phyloP scores from a whole-genome alignment of 2,329 filamentous ascomycete species.

The Colletotrichum truncatum region DNA sequence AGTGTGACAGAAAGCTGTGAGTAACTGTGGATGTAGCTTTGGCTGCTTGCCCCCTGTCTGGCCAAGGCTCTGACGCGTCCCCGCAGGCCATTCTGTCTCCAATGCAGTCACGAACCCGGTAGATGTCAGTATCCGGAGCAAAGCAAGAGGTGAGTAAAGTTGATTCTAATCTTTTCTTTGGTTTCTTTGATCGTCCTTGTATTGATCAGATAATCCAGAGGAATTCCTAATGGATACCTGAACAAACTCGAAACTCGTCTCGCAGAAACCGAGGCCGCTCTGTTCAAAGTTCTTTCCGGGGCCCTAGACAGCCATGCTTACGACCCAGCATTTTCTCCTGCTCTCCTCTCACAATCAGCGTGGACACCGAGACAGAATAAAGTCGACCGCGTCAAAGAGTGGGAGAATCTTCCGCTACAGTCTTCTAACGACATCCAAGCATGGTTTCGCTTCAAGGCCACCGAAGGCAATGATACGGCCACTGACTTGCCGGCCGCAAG shows the following conservation, averaged over 20 bases:
- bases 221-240: slow-evolving; percentile 48
- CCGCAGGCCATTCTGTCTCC: slow-evolving; percentile 39
- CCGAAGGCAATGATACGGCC: neutral
- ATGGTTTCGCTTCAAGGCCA: slow-evolving; percentile 34
- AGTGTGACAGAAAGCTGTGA: slow-evolving; percentile 30
- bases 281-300: slow-evolving; percentile 34
- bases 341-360: neutral
- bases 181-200: neutral
- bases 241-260: slow-evolving; percentile 48
- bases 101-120: slow-evolving; percentile 40
- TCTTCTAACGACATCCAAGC: slow-evolving; percentile 28
- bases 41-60: neutral
- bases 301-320: neutral
- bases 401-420: slow-evolving; percentile 37
- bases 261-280: slow-evolving; percentile 40
- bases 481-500: neutral
- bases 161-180: neutral
- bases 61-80: slow-evolving; percentile 15
- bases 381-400: slow-evolving; percentile 38
- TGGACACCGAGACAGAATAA: slow-evolving; percentile 35
- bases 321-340: neutral
- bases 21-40: neutral
- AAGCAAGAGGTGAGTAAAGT: slow-evolving; percentile 38
- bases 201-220: slow-evolving; percentile 31
- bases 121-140: slow-evolving; percentile 44